These are phyloP conservation scores for Diaporthe velutina DNA, from an alignment of 2,329 filamentous ascomycete genomes.

Conservation along the genomic window DNA sequence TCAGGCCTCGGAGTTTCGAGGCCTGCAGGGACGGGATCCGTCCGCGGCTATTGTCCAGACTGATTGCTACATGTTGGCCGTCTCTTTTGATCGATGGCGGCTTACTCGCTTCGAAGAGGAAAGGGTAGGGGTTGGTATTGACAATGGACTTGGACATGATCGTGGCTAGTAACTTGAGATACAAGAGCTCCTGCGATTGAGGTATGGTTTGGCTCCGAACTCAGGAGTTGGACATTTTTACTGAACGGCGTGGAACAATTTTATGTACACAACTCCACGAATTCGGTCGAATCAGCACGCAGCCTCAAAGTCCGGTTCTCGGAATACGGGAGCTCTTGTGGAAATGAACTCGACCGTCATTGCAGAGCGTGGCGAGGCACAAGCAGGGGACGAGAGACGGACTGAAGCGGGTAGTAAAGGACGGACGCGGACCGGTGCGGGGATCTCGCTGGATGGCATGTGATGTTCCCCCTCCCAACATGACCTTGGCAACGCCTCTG, in stretches of 20 bases:
- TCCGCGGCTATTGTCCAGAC: neutral
- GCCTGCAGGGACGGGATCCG: neutral
- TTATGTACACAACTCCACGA: neutral
- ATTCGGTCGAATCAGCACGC: neutral
- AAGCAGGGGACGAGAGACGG: neutral
- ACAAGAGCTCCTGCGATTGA: neutral
- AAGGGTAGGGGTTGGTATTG: conserved; percentile 3
- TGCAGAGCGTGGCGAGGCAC: neutral
- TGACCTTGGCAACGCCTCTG: neutral
- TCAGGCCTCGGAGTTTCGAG: neutral
- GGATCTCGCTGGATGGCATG: neutral
- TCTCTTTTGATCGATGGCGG: neutral
- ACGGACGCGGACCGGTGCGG: neutral
- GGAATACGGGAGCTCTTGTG: too few relatives aligned
- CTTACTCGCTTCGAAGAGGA: neutral
- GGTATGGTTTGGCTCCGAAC: neutral
- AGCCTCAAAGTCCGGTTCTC: neutral
- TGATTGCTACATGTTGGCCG: neutral
- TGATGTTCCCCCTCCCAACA: neutral
- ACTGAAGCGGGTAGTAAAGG: conserved; percentile 3
- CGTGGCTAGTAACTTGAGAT: fast-evolving
- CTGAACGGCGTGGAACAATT: too few relatives aligned
- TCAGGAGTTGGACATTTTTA: too few relatives aligned
- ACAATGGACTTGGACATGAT: conserved; percentile 9
- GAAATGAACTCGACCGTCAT: too few relatives aligned